phyloP scores from a whole-genome alignment of 2,329 filamentous ascomycete genomes.

The Beauveria sp. region DNA sequence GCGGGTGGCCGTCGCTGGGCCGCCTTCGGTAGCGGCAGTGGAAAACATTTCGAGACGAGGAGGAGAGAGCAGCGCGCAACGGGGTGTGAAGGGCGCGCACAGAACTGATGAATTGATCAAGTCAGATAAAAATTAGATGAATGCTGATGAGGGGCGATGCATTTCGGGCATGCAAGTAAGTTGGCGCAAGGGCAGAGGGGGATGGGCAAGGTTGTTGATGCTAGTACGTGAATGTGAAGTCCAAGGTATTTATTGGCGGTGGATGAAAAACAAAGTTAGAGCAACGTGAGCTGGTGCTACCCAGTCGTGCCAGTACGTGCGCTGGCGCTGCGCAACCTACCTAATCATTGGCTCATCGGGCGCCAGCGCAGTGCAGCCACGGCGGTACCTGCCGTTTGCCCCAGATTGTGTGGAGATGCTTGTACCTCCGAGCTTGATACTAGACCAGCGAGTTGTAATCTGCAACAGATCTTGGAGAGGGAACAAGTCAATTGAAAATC shows the following conservation, averaged over 20 bases:
- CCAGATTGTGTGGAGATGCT: neutral
- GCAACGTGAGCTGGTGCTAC: constrained; percentile 5
- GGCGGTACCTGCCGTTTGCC: neutral
- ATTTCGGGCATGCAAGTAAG: constrained; percentile 7
- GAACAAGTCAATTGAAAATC: neutral
- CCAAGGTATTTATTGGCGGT: constrained; percentile 20
- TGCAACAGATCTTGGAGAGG: neutral
- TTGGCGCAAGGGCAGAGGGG: neutral
- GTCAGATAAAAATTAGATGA: constrained; percentile 4
- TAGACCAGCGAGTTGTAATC: neutral
- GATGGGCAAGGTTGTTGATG: constrained; percentile 9
- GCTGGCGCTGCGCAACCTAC: neutral
- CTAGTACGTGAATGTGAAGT: constrained; percentile 16
- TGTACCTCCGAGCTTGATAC: neutral
- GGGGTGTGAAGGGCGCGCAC: neutral
- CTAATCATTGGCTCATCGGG: too few species aligned
- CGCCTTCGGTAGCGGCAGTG: constrained; percentile 42
- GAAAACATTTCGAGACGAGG: constrained; percentile 47
- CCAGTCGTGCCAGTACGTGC: neutral
- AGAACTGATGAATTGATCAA: constrained; percentile 8
- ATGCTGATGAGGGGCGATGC: constrained; percentile 2
- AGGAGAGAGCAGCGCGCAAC: constrained; percentile 7
- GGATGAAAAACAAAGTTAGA: constrained; percentile 23
- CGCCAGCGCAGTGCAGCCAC: neutral
- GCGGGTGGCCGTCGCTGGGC: constrained; percentile 49